These are phyloP conservation scores for Penicillium sp. DNA, from an alignment of 2,329 filamentous ascomycete genomes.

Conservation along the genomic window DNA sequence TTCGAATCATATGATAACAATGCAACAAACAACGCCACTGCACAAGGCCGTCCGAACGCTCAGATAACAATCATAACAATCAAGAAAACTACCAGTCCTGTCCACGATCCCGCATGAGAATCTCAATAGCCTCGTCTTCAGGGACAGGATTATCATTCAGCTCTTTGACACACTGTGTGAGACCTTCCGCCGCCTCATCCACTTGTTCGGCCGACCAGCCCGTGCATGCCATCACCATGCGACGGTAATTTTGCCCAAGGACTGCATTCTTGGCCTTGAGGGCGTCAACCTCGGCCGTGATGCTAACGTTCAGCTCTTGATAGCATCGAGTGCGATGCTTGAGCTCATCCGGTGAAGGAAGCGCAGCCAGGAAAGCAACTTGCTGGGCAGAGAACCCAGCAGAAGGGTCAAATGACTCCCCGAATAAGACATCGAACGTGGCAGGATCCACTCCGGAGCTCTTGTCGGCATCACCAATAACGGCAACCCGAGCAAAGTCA, in stretches of 20 bases:
- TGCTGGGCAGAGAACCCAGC: slow-evolving; percentile 47
- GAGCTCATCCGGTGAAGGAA: slow-evolving; percentile 66
- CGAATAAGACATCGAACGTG: slow-evolving; percentile 43
- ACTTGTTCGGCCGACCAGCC: slow-evolving; percentile 76
- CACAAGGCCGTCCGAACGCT: slow-evolving; percentile 26
- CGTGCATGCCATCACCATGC: slow-evolving; percentile 85
- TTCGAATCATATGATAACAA: slow-evolving; percentile 26
- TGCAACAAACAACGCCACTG: slow-evolving; percentile 26
- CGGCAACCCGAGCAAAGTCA: slow-evolving; percentile 50
- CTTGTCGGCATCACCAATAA: slow-evolving; percentile 55
- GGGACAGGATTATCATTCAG: slow-evolving; percentile 65
- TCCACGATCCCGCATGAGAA: slow-evolving; percentile 50
- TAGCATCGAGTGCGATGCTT: slow-evolving; percentile 72
- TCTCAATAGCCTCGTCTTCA: slow-evolving; percentile 50
- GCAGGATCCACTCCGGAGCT: slow-evolving; percentile 42
- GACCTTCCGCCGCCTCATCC: slow-evolving; percentile 75
- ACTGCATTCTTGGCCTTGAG: slow-evolving; percentile 81
- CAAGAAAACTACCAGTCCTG: slow-evolving; percentile 46
- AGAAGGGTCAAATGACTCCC: slow-evolving; percentile 46
- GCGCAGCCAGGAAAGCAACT: slow-evolving; percentile 49
- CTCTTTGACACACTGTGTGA: slow-evolving; percentile 81
- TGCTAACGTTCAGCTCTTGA: slow-evolving; percentile 66
- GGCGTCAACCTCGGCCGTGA: slow-evolving; percentile 68
- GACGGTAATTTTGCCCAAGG: slow-evolving; percentile 83
- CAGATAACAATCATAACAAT: slow-evolving; percentile 17